Evolutionary conservation across 2,329 filamentous ascomycete genomes (phyloP).

Genomic region (Colletotrichum sp.): DNA sequence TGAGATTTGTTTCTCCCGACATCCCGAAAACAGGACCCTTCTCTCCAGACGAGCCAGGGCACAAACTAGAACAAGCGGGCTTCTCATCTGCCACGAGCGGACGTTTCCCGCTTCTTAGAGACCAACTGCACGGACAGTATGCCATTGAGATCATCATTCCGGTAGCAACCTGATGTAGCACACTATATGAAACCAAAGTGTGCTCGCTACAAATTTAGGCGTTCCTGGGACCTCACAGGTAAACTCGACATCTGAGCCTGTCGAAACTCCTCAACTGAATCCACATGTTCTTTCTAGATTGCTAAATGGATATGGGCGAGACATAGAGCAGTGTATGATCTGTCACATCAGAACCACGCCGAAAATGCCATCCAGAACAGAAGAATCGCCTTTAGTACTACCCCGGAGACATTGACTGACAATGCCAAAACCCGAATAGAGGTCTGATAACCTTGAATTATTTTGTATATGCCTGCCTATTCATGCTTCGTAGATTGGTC

Average conservation of each 20-base stretch:
- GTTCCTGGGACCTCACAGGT: not conserved
- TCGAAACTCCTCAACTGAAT: not conserved
- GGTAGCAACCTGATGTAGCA: not conserved
- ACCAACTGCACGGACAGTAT: not conserved
- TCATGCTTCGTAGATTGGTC: conserved; percentile 15
- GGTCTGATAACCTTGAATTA: not conserved
- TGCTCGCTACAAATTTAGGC: not conserved
- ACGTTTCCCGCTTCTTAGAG: not conserved
- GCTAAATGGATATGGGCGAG: not conserved
- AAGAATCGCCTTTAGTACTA: not conserved
- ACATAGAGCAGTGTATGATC: not conserved
- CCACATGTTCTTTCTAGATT: not conserved
- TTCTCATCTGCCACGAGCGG: not conserved
- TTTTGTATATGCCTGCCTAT: not conserved
- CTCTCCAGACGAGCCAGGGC: not conserved
- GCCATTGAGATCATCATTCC: not conserved
- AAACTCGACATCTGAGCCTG: not conserved
- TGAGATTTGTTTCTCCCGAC: not conserved
- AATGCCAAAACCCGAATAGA: not conserved
- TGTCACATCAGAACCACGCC: not conserved
- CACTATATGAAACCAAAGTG: not conserved
- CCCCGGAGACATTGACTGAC: not conserved
- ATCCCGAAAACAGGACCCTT: not conserved
- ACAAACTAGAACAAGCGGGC: not conserved
- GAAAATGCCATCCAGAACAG: not conserved